A percentile compares a stretch with the other conserved stretches of the same genome.
phyloP scores from a whole-genome alignment of 1,284 basidiomycete genomes.

The Heterobasidion occidentale region DNA sequence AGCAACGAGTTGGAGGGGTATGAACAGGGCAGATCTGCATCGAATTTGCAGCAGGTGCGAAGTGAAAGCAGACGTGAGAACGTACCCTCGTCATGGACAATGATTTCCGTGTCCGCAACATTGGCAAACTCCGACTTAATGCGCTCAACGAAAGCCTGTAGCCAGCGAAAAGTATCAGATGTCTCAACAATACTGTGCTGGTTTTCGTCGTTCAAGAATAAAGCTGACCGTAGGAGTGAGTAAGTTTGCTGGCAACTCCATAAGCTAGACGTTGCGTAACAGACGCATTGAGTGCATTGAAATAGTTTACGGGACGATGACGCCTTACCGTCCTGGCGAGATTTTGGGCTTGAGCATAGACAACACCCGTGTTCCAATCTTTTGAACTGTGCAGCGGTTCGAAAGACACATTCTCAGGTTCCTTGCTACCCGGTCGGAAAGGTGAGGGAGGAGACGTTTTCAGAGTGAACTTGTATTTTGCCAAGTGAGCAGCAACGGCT shows the following conservation, averaged over 20 bases:
- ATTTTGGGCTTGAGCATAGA: conserved; percentile 80
- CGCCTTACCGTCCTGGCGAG: conserved; percentile 59
- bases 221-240: conserved; percentile 63
- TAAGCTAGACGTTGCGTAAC: conserved; percentile 39
- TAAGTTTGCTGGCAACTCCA: conserved; percentile 81
- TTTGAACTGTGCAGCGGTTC: conserved; percentile 34
- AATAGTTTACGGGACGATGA: not conserved
- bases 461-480: conserved; percentile 66
- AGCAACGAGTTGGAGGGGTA: not conserved
- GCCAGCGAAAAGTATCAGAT: no score
- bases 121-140: conserved; percentile 63
- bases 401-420: conserved; percentile 40
- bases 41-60: not conserved
- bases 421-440: conserved; percentile 47
- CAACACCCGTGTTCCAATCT: conserved; percentile 65
- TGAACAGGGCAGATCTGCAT: not conserved
- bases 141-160: conserved; percentile 63
- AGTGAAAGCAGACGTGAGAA: not conserved
- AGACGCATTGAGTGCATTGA: not conserved
- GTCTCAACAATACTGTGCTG: not conserved
- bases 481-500: conserved; percentile 75
- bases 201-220: not conserved
- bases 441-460: conserved; percentile 61
- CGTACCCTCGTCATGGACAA: conserved; percentile 69
- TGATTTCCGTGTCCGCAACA: conserved; percentile 62